Evolutionary conservation across 1,284 basidiomycete species (phyloP).

Genomic region (Wallemia ichthyophaga): DNA sequence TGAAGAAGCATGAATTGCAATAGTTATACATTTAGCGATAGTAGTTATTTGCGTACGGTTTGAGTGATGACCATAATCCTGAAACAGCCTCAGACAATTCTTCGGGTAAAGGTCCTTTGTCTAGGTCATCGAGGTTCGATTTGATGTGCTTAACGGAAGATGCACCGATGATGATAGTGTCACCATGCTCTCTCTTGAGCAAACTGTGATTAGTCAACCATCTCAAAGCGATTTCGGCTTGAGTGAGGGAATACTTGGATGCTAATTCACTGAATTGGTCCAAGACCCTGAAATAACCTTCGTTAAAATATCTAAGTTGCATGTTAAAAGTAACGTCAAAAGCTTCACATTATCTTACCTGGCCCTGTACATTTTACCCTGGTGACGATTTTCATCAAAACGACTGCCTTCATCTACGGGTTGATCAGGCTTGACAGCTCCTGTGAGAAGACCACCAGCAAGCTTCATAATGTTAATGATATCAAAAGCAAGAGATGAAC

Average conservation of each 20-base stretch:
- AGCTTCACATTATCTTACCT: constrained; percentile 3
- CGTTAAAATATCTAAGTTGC: constrained; percentile 3
- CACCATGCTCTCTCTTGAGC: constrained; percentile 22
- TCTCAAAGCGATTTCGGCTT: constrained; percentile 24
- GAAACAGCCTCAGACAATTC: constrained; percentile 14
- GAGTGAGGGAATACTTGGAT: constrained; percentile 18
- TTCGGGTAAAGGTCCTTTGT: constrained; percentile 24
- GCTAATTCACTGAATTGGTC: constrained; percentile 17
- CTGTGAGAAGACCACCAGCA: neutral
- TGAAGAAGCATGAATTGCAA: constrained; percentile 24
- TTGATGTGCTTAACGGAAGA: constrained; percentile 23
- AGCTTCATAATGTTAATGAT: neutral
- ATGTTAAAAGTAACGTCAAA: neutral
- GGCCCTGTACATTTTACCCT: constrained; percentile 6
- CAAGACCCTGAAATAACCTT: constrained; percentile 21
- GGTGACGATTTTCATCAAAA: constrained; percentile 5
- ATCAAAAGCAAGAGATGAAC: neutral
- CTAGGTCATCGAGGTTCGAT: constrained; percentile 25
- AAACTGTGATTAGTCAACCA: constrained; percentile 26
- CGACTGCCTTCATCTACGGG: constrained; percentile 6
- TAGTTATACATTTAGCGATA: neutral
- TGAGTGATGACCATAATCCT: neutral
- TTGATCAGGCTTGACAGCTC: neutral
- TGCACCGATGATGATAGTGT: constrained; percentile 25
- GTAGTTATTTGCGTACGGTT: neutral